Conservation (phyloP, 2,329 filamentous ascomycete genomes). For the Penicillium sp. region DNA sequence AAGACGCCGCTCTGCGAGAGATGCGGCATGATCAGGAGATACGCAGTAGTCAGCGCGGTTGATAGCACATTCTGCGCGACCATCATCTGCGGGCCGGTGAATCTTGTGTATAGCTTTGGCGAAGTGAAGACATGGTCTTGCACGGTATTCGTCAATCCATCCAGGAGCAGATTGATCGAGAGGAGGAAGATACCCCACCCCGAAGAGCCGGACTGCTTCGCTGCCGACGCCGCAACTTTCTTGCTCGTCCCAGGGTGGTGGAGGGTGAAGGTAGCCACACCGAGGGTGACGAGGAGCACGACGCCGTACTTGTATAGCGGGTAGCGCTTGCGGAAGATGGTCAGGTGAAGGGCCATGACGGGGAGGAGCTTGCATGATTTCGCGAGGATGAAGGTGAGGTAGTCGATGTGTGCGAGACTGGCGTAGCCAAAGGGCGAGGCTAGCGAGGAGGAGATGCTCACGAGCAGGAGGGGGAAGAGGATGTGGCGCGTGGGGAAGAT, state of each 20-base stretch:
- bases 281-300: conserved; percentile 84
- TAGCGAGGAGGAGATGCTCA: conserved; percentile 84
- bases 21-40: conserved; percentile 78
- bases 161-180: conserved; percentile 87
- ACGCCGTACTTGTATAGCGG: conserved; percentile 97
- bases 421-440: conserved; percentile 97
- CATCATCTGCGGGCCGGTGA: conserved; percentile 98
- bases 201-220: conserved; percentile 68
- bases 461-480: conserved; percentile 76
- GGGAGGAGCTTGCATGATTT: conserved; percentile 99
- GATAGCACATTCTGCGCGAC: conserved; percentile 92
- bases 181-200: conserved; percentile 74
- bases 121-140: conserved; percentile 90
- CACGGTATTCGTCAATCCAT: conserved; percentile 93
- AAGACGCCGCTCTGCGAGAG: conserved; percentile 69
- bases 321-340: conserved; percentile 84
- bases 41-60: conserved; percentile 73
- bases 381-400: conserved; percentile 95
- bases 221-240: conserved; percentile 53
- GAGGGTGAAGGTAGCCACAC: conserved; percentile 93
- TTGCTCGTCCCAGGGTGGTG: conserved; percentile 70
- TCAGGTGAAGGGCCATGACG: conserved; percentile 95
- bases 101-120: conserved; percentile 68
- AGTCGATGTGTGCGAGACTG: conserved; percentile 89
- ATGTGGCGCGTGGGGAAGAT: conserved; percentile 80